Evolutionary conservation across 495 filamentous ascomycete species (phyloP).

Genomic region (Sphaerosporella brunnea): DNA sequence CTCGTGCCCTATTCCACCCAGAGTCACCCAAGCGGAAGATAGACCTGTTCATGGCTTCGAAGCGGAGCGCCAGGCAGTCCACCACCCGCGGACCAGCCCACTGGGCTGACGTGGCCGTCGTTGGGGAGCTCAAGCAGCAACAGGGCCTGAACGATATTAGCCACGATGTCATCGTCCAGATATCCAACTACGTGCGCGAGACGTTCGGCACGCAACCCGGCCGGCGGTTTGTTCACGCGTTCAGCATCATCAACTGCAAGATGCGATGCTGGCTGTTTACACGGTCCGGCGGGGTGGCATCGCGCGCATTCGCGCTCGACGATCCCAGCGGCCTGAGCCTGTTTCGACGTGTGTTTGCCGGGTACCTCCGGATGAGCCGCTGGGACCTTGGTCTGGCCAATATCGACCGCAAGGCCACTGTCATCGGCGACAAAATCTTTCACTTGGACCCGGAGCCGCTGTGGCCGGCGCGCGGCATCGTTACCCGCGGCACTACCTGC

Average conservation of each 20-base stretch:
- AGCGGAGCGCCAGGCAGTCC: not conserved
- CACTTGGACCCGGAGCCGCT: not conserved
- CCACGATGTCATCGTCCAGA: not conserved
- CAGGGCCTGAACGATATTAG: not conserved
- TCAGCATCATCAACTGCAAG: not conserved
- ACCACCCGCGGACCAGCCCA: too few species aligned
- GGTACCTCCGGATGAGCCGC: not conserved
- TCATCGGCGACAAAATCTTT: not conserved
- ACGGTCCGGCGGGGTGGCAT: constrained; percentile 3
- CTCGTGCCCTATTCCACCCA: too few species aligned
- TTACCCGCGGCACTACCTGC: constrained; percentile 1
- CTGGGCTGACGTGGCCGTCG: constrained; percentile 5
- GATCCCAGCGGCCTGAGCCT: not conserved
- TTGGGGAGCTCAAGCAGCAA: constrained; percentile 8
- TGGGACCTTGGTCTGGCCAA: constrained; percentile 1
- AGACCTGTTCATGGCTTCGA: not conserved
- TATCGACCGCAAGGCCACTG: not conserved
- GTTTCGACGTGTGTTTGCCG: not conserved
- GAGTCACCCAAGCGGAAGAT: not conserved
- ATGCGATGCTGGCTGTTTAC: constrained; percentile 10
- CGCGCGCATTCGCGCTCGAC: not conserved
- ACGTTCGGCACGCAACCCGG: not conserved
- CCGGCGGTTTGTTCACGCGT: constrained; percentile 6
- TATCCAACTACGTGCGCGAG: too few species aligned
- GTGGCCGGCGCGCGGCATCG: not conserved